Evolutionary conservation across 257 asterid genomes (phyloP), one percentile per base, ranked within the genome.

Genomic region (Agastache rugosa): DNA sequence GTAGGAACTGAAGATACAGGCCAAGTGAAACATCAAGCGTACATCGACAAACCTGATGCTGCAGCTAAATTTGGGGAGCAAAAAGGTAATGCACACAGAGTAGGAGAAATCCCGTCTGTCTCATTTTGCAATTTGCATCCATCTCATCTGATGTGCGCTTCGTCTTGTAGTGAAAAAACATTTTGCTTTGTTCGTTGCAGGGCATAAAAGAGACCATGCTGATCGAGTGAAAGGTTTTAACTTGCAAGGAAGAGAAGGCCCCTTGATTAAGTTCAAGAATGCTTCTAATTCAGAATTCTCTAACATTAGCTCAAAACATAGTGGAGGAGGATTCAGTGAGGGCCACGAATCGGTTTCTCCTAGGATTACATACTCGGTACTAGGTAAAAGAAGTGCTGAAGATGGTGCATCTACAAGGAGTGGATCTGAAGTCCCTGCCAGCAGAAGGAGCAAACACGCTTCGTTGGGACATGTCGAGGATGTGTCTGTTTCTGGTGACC

Each of bases 321-420:
- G 76, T 39, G 85, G 74, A 61, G 85, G 80, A 71, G 85, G 81
- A 67, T 66, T 62, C 42, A 67, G 71, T 8, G 91, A 85, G 62
- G 87, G 73, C 6, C 35, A 78, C 55, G 92, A 80, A 64, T 70
- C 85, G n/a, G 80, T 75, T 77, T 82, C 90, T 81, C 87, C 87
- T 48, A 78, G 65, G 63, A 74, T 70, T 66, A 76, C 88, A 34
- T 76, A 61, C 75, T 74, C 87, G 55, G 50, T 75, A 12, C 77
- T 81, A 20, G 96, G 91, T 50, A 88, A 83, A 69, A 80, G 91
- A 79, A 78, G 78, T 65, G 72, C 50, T 17, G 97, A 87, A 19
- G 85, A 77, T n/a, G 51, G 69, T 66, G 50, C 79, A 74, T 77
- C 84, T 80, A 66, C 66, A 62, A 83, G 82, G 72, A 63, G 81